phyloP scores from a whole-genome alignment of 2,329 filamentous ascomycete genomes.

The Pezicula carpinea region DNA sequence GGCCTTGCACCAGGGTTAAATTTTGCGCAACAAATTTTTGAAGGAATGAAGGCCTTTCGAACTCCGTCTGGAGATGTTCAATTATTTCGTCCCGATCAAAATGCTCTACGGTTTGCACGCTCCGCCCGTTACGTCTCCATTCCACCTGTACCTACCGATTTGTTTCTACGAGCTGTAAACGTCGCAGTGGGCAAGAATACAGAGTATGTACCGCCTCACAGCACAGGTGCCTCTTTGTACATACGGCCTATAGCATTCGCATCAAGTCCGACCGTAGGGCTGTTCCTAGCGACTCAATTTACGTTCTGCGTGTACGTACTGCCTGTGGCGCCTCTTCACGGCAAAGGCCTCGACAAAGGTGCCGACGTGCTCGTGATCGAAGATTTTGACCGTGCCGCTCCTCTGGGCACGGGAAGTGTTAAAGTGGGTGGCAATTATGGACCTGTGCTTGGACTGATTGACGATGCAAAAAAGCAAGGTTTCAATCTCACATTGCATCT shows the following conservation, averaged over 20 bases:
- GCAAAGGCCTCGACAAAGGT: conserved; percentile 53
- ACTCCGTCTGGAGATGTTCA: conserved; percentile 53
- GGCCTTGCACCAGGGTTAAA: conserved; percentile 64
- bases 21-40: conserved; percentile 67
- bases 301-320: conserved; percentile 85
- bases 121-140: conserved; percentile 60
- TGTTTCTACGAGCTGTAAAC: conserved; percentile 54
- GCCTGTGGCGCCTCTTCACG: conserved; percentile 92
- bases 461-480: conserved; percentile 68
- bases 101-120: conserved; percentile 58
- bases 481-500: conserved; percentile 88
- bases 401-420: conserved; percentile 77
- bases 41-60: conserved; percentile 61
- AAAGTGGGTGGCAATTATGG: conserved; percentile 95
- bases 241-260: conserved; percentile 83
- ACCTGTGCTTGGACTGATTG: conserved; percentile 79
- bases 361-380: conserved; percentile 81
- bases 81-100: conserved; percentile 60
- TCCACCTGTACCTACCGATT: conserved; percentile 52
- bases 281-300: conserved; percentile 85
- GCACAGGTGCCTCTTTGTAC: conserved; percentile 84
- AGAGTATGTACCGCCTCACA: conserved; percentile 80
- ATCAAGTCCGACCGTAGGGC: conserved; percentile 76
- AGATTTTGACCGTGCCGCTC: conserved; percentile 86
- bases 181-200: conserved; percentile 79